Base-by-base conservation (phyloP, 2,329 filamentous ascomycete genomes). In the Monilinia aucupariae region DNA sequence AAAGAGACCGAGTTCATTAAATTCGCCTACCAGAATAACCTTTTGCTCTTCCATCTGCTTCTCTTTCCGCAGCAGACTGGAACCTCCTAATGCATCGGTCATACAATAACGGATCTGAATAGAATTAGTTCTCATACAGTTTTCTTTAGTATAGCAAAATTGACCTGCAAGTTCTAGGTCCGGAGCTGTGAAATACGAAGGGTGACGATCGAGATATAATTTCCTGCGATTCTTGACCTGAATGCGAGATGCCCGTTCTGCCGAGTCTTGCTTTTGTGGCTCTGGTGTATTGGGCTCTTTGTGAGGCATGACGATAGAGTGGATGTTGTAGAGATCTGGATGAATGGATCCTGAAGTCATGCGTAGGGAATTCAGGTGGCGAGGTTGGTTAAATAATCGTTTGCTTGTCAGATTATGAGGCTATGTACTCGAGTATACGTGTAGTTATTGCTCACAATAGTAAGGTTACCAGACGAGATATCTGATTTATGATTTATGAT, bases 1-100 rank as follows among this genome's bases (percentile, higher is more conserved):
- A 7, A 34, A 32, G 41, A 22, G 27, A 32, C 25, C 30, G 8
- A 56, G 5, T 22, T 20, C 41, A 56, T 12, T 47, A 22, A 30
- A 34, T 25, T 1, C 41, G n/a, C 54, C 54, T 58, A 58, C 73
- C 72, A 3, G 71, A 73, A 64, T 74, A 75, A 34, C 74, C 74
- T 64, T 74, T 74, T 3, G 69, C 66, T n/a, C 68, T 66, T 3
- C 73, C 73, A 48, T 74, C 73, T 47, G 72, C 73, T 68, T 75
- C 72, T 48, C 73, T 68, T 63, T 75, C 74, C 1, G 70, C 68
- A 6, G 73, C 64, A 6, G 71, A 67, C 63, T 74, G 72, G 48
- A 75, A 75, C 37, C 69, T 69, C 27, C 73, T 65, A 34, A 75
- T 68, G 47, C 72, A 74, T 45, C 70, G 71, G 63, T 75, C 74